Evolutionary conservation across 257 asterid genomes (phyloP), one percentile per base, ranked within the genome.

Genomic region (Salvia splendens): DNA sequence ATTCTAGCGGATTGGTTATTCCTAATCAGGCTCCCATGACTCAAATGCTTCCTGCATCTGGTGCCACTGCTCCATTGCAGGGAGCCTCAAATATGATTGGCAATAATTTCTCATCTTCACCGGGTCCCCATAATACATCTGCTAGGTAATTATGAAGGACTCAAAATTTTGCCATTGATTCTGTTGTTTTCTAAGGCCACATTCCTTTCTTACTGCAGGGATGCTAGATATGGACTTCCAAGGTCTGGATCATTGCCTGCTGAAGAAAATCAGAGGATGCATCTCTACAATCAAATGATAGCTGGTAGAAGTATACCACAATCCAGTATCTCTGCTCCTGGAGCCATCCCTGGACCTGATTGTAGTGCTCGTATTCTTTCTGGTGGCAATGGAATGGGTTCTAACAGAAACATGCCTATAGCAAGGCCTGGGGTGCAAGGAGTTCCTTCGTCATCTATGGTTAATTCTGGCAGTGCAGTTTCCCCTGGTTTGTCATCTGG

Each of bases 241-340:
- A 83, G 95, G 77, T 64, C 95, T 67, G 81, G 83, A 74, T 75
- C 92, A 61, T 67, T 84, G 41, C 70, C 93, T 56, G 75, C 82
- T 64, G 99, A 91, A 62, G 98, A 89, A 67, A 96, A 91, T 59
- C 96, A 91, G 75, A 81, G 95, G 66, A 69, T 88, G 80, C 97
- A 89, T 61, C 87, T 82, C 20, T 87, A 83, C 72, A 85, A 81
- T 78, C 95, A 88, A 53, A 68, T 83, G 79, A 63, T 85, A 40
- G 69, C 97, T 32, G 86, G 88, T 69, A 87, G 96, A 83, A 87
- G 78, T 69, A 65, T 81, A 48, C 70, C 77, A 3, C 96, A 83
- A 62, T 54, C 92, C 52, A 82, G 70, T 73, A 45, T 77, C 67
- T 69, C 96, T 79, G 62, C 84, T 63, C 74, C 96, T 56, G 96